phyloP scores from a whole-genome alignment of 1,284 basidiomycete species.

The Ganoderma meredithae region DNA sequence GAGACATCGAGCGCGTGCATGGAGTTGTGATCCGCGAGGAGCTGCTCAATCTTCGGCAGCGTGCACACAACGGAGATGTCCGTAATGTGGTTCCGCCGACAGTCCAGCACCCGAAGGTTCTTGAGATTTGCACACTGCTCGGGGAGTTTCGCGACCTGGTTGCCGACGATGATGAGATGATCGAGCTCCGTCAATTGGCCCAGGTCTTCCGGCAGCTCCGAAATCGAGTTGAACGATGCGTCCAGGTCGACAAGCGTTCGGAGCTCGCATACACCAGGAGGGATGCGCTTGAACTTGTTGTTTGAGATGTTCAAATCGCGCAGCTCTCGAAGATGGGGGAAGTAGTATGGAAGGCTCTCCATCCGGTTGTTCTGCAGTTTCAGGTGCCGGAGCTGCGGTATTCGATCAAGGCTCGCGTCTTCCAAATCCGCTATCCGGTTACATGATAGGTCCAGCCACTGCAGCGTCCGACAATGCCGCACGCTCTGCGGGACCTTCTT shows the following conservation, averaged over 20 bases:
- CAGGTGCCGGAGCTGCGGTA: constrained; percentile 77
- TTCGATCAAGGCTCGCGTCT: constrained; percentile 83
- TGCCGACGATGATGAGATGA: constrained; percentile 87
- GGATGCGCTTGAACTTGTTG: constrained; percentile 92
- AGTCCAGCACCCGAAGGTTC: constrained; percentile 80
- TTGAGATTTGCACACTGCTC: constrained; percentile 67
- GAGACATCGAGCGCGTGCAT: constrained; percentile 83
- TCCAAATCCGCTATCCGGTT: constrained; percentile 94
- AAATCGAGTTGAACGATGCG: constrained; percentile 94
- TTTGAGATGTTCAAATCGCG: constrained; percentile 94
- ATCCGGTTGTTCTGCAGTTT: constrained; percentile 95
- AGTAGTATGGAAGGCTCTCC: constrained; percentile 87
- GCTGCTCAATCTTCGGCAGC: constrained; percentile 71
- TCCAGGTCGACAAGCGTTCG: constrained; percentile 85
- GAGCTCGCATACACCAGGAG: constrained; percentile 81
- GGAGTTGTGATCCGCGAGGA: constrained; percentile 85
- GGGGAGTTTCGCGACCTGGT: constrained; percentile 84
- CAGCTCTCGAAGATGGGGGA: constrained; percentile 77
- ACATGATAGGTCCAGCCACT: constrained; percentile 90
- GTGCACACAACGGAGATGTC: constrained; percentile 77
- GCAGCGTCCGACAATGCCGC: constrained; percentile 77
- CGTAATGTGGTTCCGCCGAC: constrained; percentile 81
- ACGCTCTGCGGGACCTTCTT: constrained; percentile 93
- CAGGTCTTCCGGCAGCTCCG: constrained; percentile 83
- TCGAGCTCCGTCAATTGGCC: constrained; percentile 76